A percentile compares a stretch with the other conserved stretches of the same genome.
phyloP scores from a whole-genome alignment of 2,329 filamentous ascomycete genomes.

The Colletotrichum sp. region DNA sequence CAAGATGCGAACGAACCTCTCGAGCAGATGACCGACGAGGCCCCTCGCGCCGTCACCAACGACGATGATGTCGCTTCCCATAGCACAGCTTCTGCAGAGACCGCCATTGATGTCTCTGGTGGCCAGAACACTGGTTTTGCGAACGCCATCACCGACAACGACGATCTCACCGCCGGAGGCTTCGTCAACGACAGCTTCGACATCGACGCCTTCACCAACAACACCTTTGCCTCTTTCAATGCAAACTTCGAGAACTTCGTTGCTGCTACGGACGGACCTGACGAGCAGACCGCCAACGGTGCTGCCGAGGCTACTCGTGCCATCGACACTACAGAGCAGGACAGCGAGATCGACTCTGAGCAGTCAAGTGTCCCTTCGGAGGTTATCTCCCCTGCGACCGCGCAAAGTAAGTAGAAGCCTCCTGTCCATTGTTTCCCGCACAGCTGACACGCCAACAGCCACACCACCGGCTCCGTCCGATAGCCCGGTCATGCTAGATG shows the following conservation, averaged over 20 bases:
- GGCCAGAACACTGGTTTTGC: background rate
- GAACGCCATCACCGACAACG: background rate
- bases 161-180: background rate
- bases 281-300: fast-evolving
- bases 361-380: background rate
- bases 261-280: background rate
- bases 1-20: background rate
- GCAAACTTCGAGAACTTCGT: no score
- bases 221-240: fast-evolving
- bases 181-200: background rate
- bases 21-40: background rate
- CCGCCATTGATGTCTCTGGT: background rate
- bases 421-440: background rate
- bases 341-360: background rate
- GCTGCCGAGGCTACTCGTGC: fast-evolving
- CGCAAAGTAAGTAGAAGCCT: background rate
- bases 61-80: background rate
- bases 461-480: background rate
- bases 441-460: background rate
- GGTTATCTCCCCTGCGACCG: background rate
- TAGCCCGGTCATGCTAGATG: background rate
- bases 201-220: background rate
- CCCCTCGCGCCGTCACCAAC: background rate
- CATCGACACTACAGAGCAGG: background rate
- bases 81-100: background rate